A percentile compares a stretch with the other conserved stretches of the same genome.
Evolutionary conservation across 441 rosid genomes (phyloP).

Genomic region (Mallotus japonicus): DNA sequence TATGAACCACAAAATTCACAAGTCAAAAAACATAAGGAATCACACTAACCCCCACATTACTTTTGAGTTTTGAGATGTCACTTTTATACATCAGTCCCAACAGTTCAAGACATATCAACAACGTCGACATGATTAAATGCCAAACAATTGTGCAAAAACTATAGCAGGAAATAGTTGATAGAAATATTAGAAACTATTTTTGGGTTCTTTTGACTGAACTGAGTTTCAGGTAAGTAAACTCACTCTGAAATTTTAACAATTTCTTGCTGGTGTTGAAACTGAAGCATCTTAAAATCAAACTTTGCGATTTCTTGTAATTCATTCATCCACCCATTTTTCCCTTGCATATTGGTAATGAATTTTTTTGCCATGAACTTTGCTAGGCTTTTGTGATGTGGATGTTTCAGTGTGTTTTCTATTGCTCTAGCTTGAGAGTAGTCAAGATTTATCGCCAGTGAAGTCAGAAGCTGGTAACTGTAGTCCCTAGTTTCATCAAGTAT

Average conservation of each 20-base stretch:
- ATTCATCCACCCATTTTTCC: slow-evolving; percentile 26
- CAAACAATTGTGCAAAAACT: too few species aligned
- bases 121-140: too few species aligned
- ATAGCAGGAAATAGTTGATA: too few species aligned
- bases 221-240: too few species aligned
- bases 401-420: slow-evolving; percentile 29
- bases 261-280: slow-evolving; percentile 37
- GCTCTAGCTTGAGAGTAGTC: slow-evolving; percentile 17
- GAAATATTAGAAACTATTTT: too few species aligned
- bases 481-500: slow-evolving; percentile 31
- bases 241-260: slow-evolving; percentile 7
- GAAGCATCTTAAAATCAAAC: slow-evolving; percentile 30
- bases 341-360: slow-evolving; percentile 8
- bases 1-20: too few species aligned
- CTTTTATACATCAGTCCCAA: too few species aligned
- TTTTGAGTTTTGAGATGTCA: too few species aligned
- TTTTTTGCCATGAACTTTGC: slow-evolving; percentile 34
- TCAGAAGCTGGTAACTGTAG: slow-evolving; percentile 27
- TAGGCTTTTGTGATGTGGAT: slow-evolving; percentile 46
- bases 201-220: too few species aligned
- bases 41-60: too few species aligned
- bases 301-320: slow-evolving; percentile 37
- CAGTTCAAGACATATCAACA: too few species aligned
- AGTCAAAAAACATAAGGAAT: too few species aligned
- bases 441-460: slow-evolving; percentile 8